These are phyloP conservation scores for Phytophthora fragariaefolia DNA, from an alignment of 352 stramenopile species.

Conservation along the genomic window DNA sequence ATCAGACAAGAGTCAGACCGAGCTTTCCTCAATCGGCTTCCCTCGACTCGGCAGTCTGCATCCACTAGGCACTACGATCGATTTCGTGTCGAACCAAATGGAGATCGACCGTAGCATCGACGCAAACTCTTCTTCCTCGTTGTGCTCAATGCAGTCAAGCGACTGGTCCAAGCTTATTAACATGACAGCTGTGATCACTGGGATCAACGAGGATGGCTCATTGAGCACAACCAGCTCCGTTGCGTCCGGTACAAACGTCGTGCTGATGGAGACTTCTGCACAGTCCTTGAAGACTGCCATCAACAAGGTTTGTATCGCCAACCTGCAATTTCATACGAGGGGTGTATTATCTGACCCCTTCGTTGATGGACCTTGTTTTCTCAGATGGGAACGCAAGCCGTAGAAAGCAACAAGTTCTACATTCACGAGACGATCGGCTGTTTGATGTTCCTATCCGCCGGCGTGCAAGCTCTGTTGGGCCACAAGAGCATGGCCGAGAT, in stretches of 20 bases:
- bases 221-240: constrained; percentile 86
- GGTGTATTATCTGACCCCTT: constrained; percentile 4
- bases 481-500: constrained; percentile 91
- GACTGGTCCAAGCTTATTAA: constrained; percentile 88
- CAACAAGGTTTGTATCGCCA: constrained; percentile 60
- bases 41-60: constrained; percentile 85
- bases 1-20: constrained; percentile 74
- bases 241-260: constrained; percentile 75
- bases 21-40: constrained; percentile 81
- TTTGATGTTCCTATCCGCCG: constrained; percentile 89
- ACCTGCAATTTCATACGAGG: neutral
- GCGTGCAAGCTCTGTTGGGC: constrained; percentile 82
- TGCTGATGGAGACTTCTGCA: constrained; percentile 88
- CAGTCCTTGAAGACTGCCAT: constrained; percentile 85
- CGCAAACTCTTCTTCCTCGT: constrained; percentile 60
- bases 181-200: constrained; percentile 86
- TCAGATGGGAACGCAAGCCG: constrained; percentile 78
- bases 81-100: constrained; percentile 81
- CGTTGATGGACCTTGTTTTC: neutral
- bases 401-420: constrained; percentile 83
- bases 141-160: constrained; percentile 82
- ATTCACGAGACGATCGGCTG: constrained; percentile 84
- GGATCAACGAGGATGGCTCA: constrained; percentile 84
- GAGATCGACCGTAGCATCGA: constrained; percentile 62
- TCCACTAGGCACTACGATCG: constrained; percentile 81